Base-by-base conservation (phyloP, 2,329 filamentous ascomycete genomes). In the Orbilia oligospora region DNA sequence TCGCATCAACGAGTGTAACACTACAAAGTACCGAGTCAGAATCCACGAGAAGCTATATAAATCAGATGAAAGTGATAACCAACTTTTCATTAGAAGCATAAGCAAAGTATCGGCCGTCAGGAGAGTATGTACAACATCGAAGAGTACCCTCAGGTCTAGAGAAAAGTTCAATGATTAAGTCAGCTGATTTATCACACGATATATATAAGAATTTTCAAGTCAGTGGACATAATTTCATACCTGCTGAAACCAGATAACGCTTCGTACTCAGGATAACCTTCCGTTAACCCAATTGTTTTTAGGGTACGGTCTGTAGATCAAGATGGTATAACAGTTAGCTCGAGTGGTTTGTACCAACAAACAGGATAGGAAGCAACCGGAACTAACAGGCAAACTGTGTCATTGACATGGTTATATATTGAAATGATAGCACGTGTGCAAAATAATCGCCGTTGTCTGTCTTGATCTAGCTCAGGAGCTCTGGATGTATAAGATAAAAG, bases 31-130 rank as follows among this genome's bases (percentile, higher is more conserved):
- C n/a, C 71, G 81, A 76, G 51, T 70, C 51, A 63, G 48, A 67
- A 71, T 66, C 56, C 63, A 71, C 49, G n/a, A n/a, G 27, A 18
- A 56, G 38, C 27, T 55, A 18, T 61, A 30, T 65, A n/a, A 49
- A 33, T 24, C 2, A 53, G 49, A n/a, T n/a, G 46, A 14, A 27
- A 10, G 33, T 27, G 24, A 27, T 22, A 63, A 82, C 87, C 81
- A 86, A 90, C 89, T 87, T 86, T 83, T 97, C 93, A 80, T 91
- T 92, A 80, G 93, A 93, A 81, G 95, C 94, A 92, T 93, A 99
- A 80, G 94, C 94, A 86, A 97, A 97, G 87, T 94, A 99, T 84
- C 92, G 93, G 84, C 96, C 95, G 86, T 96, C 97, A 76, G 94
- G 92, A 80, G 96, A 98, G 88, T 99, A 99, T 83, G 90, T 90